phyloP scores from a whole-genome alignment of 768 basidiomycete genomes.

The Suillus brevipes region DNA sequence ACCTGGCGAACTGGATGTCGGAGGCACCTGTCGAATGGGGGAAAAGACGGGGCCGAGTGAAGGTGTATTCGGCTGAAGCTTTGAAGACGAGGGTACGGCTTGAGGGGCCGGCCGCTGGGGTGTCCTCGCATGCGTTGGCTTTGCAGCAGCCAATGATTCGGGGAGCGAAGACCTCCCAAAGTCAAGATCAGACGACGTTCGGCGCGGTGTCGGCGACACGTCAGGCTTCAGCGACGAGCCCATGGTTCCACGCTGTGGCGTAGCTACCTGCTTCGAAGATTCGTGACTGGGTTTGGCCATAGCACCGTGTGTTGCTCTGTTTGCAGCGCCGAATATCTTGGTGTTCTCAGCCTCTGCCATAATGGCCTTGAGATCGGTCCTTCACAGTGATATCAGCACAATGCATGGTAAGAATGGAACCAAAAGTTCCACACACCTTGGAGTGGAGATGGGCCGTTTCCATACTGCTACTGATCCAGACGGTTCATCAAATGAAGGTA shows the following conservation, averaged over 20 bases:
- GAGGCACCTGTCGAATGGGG: slow-evolving; percentile 49
- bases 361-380: slow-evolving; percentile 66
- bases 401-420: background rate
- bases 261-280: background rate
- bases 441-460: slow-evolving; percentile 46
- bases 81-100: slow-evolving; percentile 15
- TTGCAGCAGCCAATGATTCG: slow-evolving; percentile 1
- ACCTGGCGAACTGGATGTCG: slow-evolving; percentile 25
- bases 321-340: slow-evolving; percentile 2
- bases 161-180: slow-evolving; percentile 3
- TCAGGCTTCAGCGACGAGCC: slow-evolving; percentile 13
- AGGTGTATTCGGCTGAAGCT: slow-evolving; percentile 25
- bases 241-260: background rate
- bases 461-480: slow-evolving; percentile 39
- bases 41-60: slow-evolving; percentile 66
- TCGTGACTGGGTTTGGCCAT: background rate
- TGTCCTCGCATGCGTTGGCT: slow-evolving; percentile 2
- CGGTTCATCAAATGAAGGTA: slow-evolving; percentile 15
- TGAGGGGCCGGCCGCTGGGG: slow-evolving; percentile 19
- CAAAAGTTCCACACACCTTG: slow-evolving; percentile 43
- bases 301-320: background rate
- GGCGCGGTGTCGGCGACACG: slow-evolving; percentile 11
- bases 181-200: slow-evolving; percentile 11
- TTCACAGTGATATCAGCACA: slow-evolving; percentile 31
- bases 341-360: slow-evolving; percentile 73